A percentile compares a stretch with the other conserved stretches of the same genome.
Evolutionary conservation across 192 early-diverging fungal species (phyloP).

Genomic region (Allomyces arbusculus): DNA sequence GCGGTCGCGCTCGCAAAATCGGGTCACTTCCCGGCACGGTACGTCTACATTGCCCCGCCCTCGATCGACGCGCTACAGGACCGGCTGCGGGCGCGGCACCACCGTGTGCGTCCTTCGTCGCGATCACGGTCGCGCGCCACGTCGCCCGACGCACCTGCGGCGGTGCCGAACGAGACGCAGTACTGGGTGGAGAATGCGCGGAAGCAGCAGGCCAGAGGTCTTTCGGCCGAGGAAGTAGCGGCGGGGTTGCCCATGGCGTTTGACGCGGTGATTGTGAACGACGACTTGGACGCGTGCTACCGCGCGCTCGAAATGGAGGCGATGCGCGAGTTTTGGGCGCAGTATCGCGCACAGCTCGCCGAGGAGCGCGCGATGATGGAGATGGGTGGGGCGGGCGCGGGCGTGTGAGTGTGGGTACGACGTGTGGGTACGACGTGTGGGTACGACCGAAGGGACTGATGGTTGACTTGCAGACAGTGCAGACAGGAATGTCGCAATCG

Average conservation of each 20-base stretch:
- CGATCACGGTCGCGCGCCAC: not conserved
- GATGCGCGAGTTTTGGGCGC: not conserved
- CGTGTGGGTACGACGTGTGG: no score
- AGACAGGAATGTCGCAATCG: no score
- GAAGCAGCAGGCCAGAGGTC: not conserved
- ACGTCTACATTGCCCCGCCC: constrained; percentile 22
- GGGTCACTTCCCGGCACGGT: constrained; percentile 14
- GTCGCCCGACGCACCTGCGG: no score
- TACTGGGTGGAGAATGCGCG: not conserved
- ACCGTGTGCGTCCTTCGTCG: no score
- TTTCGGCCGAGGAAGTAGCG: not conserved
- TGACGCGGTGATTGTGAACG: constrained; percentile 9
- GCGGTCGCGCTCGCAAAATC: constrained; percentile 20
- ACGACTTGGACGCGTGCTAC: constrained; percentile 4
- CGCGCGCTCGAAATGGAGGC: not conserved
- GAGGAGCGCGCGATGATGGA: no score
- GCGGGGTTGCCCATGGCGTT: not conserved
- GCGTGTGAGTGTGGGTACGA: no score
- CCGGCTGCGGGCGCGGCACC: constrained; percentile 12
- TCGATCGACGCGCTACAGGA: constrained; percentile 18
- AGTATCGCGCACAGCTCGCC: not conserved
- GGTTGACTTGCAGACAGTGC: no score
- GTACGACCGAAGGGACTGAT: no score
- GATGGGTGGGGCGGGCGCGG: no score
- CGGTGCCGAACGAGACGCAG: constrained; percentile 24